Evolutionary conservation across 768 basidiomycete genomes (phyloP).

Genomic region (Podaxis sp.): DNA sequence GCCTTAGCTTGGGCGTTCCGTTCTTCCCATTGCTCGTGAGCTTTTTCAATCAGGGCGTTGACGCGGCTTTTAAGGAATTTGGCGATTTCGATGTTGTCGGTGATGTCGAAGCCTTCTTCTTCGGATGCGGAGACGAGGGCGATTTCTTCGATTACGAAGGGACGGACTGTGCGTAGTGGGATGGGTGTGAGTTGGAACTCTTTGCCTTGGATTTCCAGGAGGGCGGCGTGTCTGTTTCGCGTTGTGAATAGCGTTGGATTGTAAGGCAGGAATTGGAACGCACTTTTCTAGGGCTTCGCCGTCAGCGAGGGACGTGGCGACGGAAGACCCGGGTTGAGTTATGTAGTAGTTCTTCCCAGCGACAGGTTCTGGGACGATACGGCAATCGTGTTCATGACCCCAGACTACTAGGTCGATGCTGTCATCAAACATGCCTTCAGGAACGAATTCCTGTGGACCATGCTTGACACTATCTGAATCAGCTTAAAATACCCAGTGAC

Average conservation of each 20-base stretch:
- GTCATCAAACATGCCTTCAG: conserved; percentile 97
- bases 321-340: conserved; percentile 91
- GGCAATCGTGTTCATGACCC: conserved; percentile 99
- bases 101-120: conserved; percentile 71
- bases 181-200: conserved; percentile 86
- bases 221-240: conserved; percentile 76
- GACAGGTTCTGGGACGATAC: conserved; percentile 87
- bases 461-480: conserved; percentile 73
- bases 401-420: conserved; percentile 91
- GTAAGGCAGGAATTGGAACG: conserved; percentile 17
- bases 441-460: conserved; percentile 91
- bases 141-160: conserved; percentile 88
- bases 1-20: conserved; percentile 61
- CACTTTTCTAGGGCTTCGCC: conserved; percentile 94
- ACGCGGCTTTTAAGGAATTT: conserved; percentile 82
- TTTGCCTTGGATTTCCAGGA: conserved; percentile 85
- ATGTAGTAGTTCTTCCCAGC: conserved; percentile 91
- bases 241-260: neutral
- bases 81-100: conserved; percentile 79
- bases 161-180: conserved; percentile 87
- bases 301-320: conserved; percentile 92
- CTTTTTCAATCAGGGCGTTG: conserved; percentile 74
- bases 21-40: conserved; percentile 77
- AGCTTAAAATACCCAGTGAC: neutral
- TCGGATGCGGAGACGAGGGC: conserved; percentile 75